Conservation (phyloP, 345 rosid species). For the Kandelia obovata region DNA sequence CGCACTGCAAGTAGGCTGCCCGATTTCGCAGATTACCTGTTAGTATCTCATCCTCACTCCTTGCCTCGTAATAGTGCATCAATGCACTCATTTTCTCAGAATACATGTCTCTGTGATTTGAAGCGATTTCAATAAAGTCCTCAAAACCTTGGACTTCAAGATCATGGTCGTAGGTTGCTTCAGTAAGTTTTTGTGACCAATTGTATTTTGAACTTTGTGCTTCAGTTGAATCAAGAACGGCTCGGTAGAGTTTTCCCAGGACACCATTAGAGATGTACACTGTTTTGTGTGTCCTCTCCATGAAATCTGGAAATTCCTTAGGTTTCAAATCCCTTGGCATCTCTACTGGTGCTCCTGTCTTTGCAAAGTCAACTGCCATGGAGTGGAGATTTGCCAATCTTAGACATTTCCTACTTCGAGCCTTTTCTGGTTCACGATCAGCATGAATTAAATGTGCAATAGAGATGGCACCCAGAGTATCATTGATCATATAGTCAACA, state of each 20-base stretch:
- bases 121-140: conserved; percentile 46
- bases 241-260: conserved; percentile 81
- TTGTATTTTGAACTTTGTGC: conserved; percentile 29
- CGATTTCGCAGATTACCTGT: conserved; percentile 66
- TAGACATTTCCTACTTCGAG: conserved; percentile 65
- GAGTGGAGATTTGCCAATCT: conserved; percentile 86
- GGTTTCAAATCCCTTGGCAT: conserved; percentile 82
- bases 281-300: conserved; percentile 65
- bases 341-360: conserved; percentile 92
- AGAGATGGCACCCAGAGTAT: conserved; percentile 84
- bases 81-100: conserved; percentile 52
- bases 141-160: conserved; percentile 68
- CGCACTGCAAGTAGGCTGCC: conserved; percentile 60
- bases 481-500: conserved; percentile 85
- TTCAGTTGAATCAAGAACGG: conserved; percentile 29
- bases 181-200: conserved; percentile 39
- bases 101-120: conserved; percentile 49
- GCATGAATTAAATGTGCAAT: conserved; percentile 91
- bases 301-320: conserved; percentile 81
- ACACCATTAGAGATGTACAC: conserved; percentile 55
- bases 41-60: conserved; percentile 77
- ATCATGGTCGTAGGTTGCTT: conserved; percentile 49
- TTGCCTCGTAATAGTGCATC: conserved; percentile 64
- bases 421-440: conserved; percentile 70
- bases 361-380: conserved; percentile 91